Evolutionary conservation across 2,329 filamentous ascomycete species (phyloP), one percentile per base, ranked within the genome.

Genomic region (Aureobasidium leucospermi): DNA sequence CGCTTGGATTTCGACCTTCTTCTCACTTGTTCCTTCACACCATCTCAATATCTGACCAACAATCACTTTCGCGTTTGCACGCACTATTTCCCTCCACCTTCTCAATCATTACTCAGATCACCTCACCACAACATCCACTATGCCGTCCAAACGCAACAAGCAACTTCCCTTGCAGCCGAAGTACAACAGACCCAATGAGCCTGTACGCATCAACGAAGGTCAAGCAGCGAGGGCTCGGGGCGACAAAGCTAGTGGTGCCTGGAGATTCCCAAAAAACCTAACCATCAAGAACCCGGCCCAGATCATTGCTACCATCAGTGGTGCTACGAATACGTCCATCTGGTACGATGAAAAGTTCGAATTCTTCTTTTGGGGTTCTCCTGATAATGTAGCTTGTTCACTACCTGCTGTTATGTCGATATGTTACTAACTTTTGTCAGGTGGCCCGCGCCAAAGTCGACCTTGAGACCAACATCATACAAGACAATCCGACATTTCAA

Each of bases 401-500:
- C 10, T 6, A 16, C 11, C 41, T 31, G 16, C 6, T 19, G 4
- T 31, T 16, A 10, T 5, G n/a, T 19, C 23, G 31, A 13, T n/a
- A 1, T 32, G n/a, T 6, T 47, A 23, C 55, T 58, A 6, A 56
- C n/a, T 11, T 58, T 8, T 19, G 3, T 16, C 19, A 58, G 55
- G 43, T 43, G 10, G 15, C 31, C 39, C 23, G 36, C 4, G 55
- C 55, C 15, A 58, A 15, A 36, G 32, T 34, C 19, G 38, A 36
- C 19, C 41, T 56, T 15, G n/a, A 23, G 4, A 56, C 41, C 39
- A 45, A 58, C 28, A 32, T 58, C 15, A 13, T 32, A 19, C 55
- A 58, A 19, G 43, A 58, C 19, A 58, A 58, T 7, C 55, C 55
- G 4, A 58, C 42, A 3, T 58, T 47, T n/a, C 32, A 31, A 23